phyloP scores from a whole-genome alignment of 371 early-diverging fungal species.

The Actinomortierella wolfii region DNA sequence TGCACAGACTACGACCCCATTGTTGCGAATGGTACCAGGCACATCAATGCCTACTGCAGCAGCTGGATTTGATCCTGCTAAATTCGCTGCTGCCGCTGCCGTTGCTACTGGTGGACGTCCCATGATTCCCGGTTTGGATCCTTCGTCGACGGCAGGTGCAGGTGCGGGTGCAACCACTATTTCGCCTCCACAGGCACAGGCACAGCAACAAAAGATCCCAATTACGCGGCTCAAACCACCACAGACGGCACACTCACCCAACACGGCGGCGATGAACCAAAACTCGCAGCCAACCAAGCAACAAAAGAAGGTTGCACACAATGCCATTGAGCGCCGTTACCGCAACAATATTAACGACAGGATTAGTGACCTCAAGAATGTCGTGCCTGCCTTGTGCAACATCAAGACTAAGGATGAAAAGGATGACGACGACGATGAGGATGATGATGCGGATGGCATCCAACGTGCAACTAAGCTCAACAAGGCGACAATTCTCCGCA shows the following conservation, averaged over 20 bases:
- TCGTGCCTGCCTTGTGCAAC: slow-evolving; percentile 84
- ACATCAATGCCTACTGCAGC: slow-evolving; percentile 18
- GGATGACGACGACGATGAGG: slow-evolving; percentile 63
- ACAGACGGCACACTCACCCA: slow-evolving; percentile 25
- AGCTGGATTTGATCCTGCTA: slow-evolving; percentile 32
- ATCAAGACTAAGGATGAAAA: slow-evolving; percentile 59
- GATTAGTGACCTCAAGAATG: slow-evolving; percentile 81
- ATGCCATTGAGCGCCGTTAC: slow-evolving; percentile 93
- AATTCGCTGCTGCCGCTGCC: slow-evolving; percentile 15
- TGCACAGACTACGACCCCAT: slow-evolving; percentile 11
- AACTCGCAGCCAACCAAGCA: slow-evolving; percentile 54
- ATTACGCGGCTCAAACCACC: slow-evolving; percentile 50
- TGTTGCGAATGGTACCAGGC: slow-evolving; percentile 41
- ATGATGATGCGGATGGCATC: slow-evolving; percentile 65
- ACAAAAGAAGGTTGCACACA: slow-evolving; percentile 90
- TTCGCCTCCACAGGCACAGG: slow-evolving; percentile 8
- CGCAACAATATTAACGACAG: slow-evolving; percentile 95
- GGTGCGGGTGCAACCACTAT: slow-evolving; percentile 5
- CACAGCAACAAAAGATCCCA: slow-evolving; percentile 46
- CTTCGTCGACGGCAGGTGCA: neutral
- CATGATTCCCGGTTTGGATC: slow-evolving; percentile 17
- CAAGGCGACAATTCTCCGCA: slow-evolving; percentile 89
- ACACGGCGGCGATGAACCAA: slow-evolving; percentile 25
- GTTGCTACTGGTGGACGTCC: neutral
- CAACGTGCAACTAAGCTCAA: slow-evolving; percentile 79